phyloP scores from a whole-genome alignment of 2,329 filamentous ascomycete species.

The Pseudopithomyces maydicus region DNA sequence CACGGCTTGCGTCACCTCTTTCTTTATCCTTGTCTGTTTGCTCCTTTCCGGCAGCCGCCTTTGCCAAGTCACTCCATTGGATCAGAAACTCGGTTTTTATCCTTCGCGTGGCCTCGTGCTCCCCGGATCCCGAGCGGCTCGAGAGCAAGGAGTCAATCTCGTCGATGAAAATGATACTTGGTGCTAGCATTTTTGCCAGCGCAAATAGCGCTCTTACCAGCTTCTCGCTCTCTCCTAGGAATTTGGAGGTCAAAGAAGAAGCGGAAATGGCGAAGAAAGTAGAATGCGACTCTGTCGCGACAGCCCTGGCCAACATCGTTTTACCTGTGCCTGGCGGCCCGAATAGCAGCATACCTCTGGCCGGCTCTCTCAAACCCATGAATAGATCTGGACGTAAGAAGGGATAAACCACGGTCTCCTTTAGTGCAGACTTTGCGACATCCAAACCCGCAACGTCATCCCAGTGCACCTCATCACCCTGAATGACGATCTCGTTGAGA shows the following conservation, averaged over 20 bases:
- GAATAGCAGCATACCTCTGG: constrained; percentile 92
- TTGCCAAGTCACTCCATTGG: constrained; percentile 93
- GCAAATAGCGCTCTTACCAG: constrained; percentile 89
- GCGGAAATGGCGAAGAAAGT: constrained; percentile 98
- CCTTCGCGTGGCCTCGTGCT: constrained; percentile 89
- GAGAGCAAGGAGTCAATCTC: constrained; percentile 96
- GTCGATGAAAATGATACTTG: constrained; percentile 97
- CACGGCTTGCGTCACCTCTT: constrained; percentile 80
- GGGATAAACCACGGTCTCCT: constrained; percentile 96
- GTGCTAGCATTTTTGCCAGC: constrained; percentile 85
- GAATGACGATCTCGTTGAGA: constrained; percentile 91
- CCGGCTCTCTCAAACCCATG: constrained; percentile 91
- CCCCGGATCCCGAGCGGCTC: constrained; percentile 78
- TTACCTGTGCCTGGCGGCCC: constrained; percentile 98
- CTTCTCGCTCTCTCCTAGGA: constrained; percentile 94
- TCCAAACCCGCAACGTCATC: constrained; percentile 90
- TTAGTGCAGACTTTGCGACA: constrained; percentile 85
- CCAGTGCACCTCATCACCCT: constrained; percentile 95
- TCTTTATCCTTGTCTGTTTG: constrained; percentile 68
- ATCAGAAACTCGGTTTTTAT: constrained; percentile 99
- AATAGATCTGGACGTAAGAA: constrained; percentile 95
- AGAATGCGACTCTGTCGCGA: constrained; percentile 91
- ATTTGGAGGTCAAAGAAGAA: constrained; percentile 93
- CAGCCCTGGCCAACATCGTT: constrained; percentile 93
- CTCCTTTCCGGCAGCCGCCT: constrained; percentile 86